Evolutionary conservation across 2,329 filamentous ascomycete genomes (phyloP), one percentile per base, ranked within the genome.

Genomic region (Diaporthe sp.): DNA sequence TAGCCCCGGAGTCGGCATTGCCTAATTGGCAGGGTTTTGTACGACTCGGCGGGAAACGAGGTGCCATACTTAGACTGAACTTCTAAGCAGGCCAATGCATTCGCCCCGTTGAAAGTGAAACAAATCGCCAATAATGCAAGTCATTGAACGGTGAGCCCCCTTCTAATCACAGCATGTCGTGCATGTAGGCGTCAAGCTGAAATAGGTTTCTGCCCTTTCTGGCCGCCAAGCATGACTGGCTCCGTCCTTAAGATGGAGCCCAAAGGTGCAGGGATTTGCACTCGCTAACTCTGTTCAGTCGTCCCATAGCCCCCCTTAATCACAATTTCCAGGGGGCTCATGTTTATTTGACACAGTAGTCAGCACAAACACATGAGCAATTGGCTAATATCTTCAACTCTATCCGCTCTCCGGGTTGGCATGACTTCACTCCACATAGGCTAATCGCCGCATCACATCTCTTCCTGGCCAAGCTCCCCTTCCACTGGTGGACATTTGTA

Each of bases 291-390:
- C 44, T 34, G 28, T 67, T 67, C 44, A n/a, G 44, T 51, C 7
- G 65, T 39, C 65, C 46, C 65, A 68, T 68, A 19, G 13, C 31
- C 31, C 65, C 65, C 65, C 34, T 53, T 53, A 68, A 68, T 68
- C 46, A 53, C 9, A 39, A 28, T 53, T 39, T 28, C 65, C 12
- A 15, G 62, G 65, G 46, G 65, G 19, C 46, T 53, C 49, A 8
- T n/a, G 19, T 68, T 39, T 68, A 68, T 51, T 39, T 68, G 65
- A 68, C 34, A 68, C 65, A 68, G n/a, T 15, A 10, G 49, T 39
- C 22, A 68, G 12, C 15, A 39, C 22, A 39, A 68, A 39, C 46
- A 68, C 4, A 31, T 53, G 31, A 42, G 22, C 28, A 53, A 67
- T 39, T 42, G 46, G 46, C 46, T 42, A 39, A 68, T 7, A 0